Evolutionary conservation across 2,329 filamentous ascomycete species (phyloP).

Genomic region (Dendryphion nanum): DNA sequence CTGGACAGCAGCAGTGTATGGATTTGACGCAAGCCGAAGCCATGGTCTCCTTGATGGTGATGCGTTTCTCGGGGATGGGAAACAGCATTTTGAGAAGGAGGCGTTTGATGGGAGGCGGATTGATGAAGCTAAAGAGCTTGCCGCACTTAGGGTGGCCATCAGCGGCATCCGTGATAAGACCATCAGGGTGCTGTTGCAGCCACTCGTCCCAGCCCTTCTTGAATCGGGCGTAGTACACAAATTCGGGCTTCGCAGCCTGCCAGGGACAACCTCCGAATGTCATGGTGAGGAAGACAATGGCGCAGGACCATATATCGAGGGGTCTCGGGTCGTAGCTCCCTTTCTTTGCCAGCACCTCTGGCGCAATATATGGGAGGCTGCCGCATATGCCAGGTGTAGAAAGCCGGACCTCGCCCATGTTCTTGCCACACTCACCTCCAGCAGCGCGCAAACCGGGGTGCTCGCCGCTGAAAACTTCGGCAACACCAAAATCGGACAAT

Average conservation of each 20-base stretch:
- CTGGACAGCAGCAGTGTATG: conserved; percentile 76
- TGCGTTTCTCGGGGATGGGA: conserved; percentile 69
- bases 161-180: conserved; percentile 52
- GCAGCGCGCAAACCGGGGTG: conserved; percentile 76
- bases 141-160: conserved; percentile 63
- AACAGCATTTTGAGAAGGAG: conserved; percentile 80
- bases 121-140: conserved; percentile 66
- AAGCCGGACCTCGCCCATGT: conserved; percentile 68
- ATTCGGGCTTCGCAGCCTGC: conserved; percentile 61
- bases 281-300: conserved; percentile 78
- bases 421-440: conserved; percentile 69
- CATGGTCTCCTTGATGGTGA: conserved; percentile 66
- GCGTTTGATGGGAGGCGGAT: conserved; percentile 63
- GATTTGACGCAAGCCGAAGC: conserved; percentile 70
- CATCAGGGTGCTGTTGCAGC: conserved; percentile 56
- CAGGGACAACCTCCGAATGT: conserved; percentile 72
- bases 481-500: conserved; percentile 89
- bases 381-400: conserved; percentile 81
- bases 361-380: conserved; percentile 82
- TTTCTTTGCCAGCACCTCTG: conserved; percentile 74
- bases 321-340: conserved; percentile 70
- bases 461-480: conserved; percentile 78
- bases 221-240: conserved; percentile 63
- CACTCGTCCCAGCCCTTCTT: conserved; percentile 68
- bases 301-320: conserved; percentile 83